Evolutionary conservation across 805 yeast species (phyloP), one percentile per base, ranked within the genome.

Genomic region (Nakazawaea pomicola): DNA sequence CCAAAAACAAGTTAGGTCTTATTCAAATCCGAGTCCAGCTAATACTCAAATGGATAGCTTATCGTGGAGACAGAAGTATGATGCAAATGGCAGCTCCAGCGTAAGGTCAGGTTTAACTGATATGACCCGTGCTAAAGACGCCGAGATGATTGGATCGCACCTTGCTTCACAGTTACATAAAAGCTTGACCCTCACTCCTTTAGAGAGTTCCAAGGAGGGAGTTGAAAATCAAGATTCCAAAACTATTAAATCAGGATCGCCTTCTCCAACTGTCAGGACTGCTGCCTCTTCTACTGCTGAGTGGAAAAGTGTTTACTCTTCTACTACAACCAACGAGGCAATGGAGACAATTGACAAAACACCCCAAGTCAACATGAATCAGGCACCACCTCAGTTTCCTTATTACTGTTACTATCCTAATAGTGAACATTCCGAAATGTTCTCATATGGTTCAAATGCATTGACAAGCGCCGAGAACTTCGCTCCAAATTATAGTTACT

Each of bases 1-100:
- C 8, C 29, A 23, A 23, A 34, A 72, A 55, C 66, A 64, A 41
- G 55, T 66, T 2, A 53, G 53, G 9, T 33, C 40, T 9, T 32
- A 29, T n/a, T 38, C 36, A 3, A 21, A 33, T 15, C 35, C 46
- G 8, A 32, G 35, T 29, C 34, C 56, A 4, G 51, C 34, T 12
- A 30, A 19, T 5, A 9, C 34, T 6, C 40, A 16, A 15, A n/a
- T 23, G 17, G 35, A 21, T 14, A 14, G 18, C 7, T 11, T n/a
- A n/a, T n/a, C n/a, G n/a, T n/a, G n/a, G n/a, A n/a, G n/a, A n/a
- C n/a, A n/a, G n/a, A n/a, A n/a, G n/a, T n/a, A n/a, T n/a, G n/a
- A n/a, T n/a, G n/a, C n/a, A n/a, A n/a, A n/a, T n/a, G n/a, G n/a
- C n/a, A n/a, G n/a, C n/a, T n/a, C n/a, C n/a, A n/a, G n/a, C n/a